phyloP scores from a whole-genome alignment of 2,329 filamentous ascomycete species.

The Xylaria sp. region DNA sequence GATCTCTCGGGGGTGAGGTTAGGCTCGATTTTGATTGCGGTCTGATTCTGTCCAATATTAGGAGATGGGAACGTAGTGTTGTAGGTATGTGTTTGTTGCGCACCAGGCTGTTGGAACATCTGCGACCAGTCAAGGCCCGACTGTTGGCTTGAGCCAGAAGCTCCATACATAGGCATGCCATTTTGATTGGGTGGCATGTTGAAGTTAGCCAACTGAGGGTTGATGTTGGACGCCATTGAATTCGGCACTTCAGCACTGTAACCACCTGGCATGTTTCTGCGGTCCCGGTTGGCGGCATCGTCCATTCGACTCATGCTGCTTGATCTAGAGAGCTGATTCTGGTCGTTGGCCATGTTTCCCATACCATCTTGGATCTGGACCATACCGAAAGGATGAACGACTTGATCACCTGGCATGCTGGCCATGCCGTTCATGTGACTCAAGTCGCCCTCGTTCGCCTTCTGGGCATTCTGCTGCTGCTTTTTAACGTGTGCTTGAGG shows the following conservation, averaged over 20 bases:
- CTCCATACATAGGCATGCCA: slow-evolving; percentile 68
- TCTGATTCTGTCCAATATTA: slow-evolving; percentile 73
- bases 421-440: slow-evolving; percentile 66
- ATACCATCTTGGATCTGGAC: slow-evolving; percentile 62
- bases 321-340: slow-evolving; percentile 66
- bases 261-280: slow-evolving; percentile 58
- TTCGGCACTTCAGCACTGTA: slow-evolving; percentile 64
- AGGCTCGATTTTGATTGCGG: slow-evolving; percentile 71
- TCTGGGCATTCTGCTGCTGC: slow-evolving; percentile 64
- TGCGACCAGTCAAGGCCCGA: slow-evolving; percentile 75
- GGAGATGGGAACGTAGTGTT: slow-evolving; percentile 63
- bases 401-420: slow-evolving; percentile 62
- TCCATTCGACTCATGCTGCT: slow-evolving; percentile 65
- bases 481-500: slow-evolving; percentile 89
- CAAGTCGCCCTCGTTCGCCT: slow-evolving; percentile 60
- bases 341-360: slow-evolving; percentile 65
- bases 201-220: slow-evolving; percentile 68
- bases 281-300: slow-evolving; percentile 61
- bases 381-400: slow-evolving; percentile 64
- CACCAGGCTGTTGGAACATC: slow-evolving; percentile 74
- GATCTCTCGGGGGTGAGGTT: slow-evolving; percentile 58
- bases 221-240: slow-evolving; percentile 66
- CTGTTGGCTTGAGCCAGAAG: slow-evolving; percentile 65
- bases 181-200: slow-evolving; percentile 68
- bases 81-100: slow-evolving; percentile 63